Conservation (phyloP, 768 basidiomycete genomes). For the Pulveroboletus sp. region DNA sequence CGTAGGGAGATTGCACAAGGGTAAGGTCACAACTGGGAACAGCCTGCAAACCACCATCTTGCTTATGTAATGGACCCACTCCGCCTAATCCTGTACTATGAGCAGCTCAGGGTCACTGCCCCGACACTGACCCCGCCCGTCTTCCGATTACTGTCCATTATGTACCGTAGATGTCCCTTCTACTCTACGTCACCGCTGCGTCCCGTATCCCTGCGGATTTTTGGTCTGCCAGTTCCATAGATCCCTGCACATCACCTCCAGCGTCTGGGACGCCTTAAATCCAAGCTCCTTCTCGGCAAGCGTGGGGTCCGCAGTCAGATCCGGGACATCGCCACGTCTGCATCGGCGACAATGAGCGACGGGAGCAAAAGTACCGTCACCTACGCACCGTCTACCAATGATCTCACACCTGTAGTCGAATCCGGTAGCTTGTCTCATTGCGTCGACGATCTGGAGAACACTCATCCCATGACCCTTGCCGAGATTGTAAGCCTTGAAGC, state of each 20-base stretch:
- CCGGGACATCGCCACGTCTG: constrained; percentile 92
- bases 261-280: constrained; percentile 74
- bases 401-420: constrained; percentile 87
- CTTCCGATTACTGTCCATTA: constrained; percentile 17
- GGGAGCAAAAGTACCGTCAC: not conserved
- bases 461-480: constrained; percentile 90
- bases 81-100: not conserved
- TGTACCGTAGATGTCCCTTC: constrained; percentile 12
- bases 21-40: not conserved
- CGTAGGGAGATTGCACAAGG: not conserved
- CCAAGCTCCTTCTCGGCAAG: constrained; percentile 91
- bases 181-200: constrained; percentile 20
- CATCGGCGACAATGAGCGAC: constrained; percentile 6
- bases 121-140: not conserved
- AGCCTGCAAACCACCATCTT: too few relatives aligned
- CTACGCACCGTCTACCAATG: constrained; percentile 78
- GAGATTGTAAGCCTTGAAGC: constrained; percentile 94
- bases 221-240: constrained; percentile 99
- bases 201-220: constrained; percentile 72
- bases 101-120: not conserved
- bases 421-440: constrained; percentile 89
- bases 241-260: constrained; percentile 93
- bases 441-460: constrained; percentile 90
- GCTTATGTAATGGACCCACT: constrained; percentile 14
- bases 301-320: constrained; percentile 89